These are phyloP conservation scores for Cucurbita maxima DNA, from an alignment of 306 rosid species.

Conservation along the genomic window DNA sequence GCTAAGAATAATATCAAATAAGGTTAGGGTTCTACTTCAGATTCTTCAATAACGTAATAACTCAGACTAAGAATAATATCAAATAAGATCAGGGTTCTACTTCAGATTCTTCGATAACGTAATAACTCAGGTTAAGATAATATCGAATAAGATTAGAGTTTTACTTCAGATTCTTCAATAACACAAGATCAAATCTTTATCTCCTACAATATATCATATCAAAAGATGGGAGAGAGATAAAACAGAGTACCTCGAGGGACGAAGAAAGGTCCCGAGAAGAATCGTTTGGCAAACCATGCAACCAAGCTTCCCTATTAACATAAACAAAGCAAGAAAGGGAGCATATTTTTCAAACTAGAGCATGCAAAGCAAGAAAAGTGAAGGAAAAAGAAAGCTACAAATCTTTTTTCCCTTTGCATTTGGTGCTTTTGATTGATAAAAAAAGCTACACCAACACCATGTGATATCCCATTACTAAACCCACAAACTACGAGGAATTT, in stretches of 20 bases:
- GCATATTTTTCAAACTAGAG: not conserved
- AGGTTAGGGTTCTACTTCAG: too few relatives aligned
- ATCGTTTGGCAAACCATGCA: slow-evolving; percentile 49
- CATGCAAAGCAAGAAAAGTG: slow-evolving; percentile 1
- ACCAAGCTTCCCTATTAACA: slow-evolving; percentile 62
- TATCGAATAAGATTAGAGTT: too few relatives aligned
- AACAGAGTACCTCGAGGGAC: slow-evolving; percentile 43
- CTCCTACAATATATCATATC: not conserved
- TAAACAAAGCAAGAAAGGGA: slow-evolving; percentile 16
- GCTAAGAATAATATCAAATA: too few relatives aligned
- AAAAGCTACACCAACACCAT: slow-evolving; percentile 22
- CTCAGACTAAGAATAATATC: too few relatives aligned
- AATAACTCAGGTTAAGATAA: too few relatives aligned
- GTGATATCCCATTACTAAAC: slow-evolving; percentile 19
- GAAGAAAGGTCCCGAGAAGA: slow-evolving; percentile 33
- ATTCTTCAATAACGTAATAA: too few relatives aligned
- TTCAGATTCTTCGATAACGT: too few relatives aligned
- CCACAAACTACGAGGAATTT: slow-evolving; percentile 24
- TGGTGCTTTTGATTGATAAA: slow-evolving; percentile 25
- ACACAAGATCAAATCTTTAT: not conserved
- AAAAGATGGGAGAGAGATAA: not conserved
- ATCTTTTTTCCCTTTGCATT: slow-evolving; percentile 20
- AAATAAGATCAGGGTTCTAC: too few relatives aligned
- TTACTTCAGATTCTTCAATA: not conserved
- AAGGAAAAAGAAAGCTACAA: slow-evolving; percentile 18